Evolutionary conservation across 495 filamentous ascomycete genomes (phyloP).

Genomic region (Jackrogersella multiformis): DNA sequence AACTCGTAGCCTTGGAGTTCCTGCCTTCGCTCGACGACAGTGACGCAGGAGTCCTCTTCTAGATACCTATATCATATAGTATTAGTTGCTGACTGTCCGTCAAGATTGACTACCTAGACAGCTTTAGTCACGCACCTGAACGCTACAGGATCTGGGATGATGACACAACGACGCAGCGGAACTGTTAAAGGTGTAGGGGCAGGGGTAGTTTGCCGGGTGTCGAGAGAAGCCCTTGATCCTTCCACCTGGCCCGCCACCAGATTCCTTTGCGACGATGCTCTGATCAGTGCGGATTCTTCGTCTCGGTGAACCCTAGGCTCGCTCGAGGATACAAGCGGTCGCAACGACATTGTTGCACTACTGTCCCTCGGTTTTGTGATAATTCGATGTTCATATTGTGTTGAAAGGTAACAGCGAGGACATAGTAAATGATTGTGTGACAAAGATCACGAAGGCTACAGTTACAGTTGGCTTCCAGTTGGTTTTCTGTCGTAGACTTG

Average conservation of each 20-base stretch:
- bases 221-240: slow-evolving; percentile 20
- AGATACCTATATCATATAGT: slow-evolving; percentile 68
- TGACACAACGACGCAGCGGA: slow-evolving; percentile 59
- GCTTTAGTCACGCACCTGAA: slow-evolving; percentile 58
- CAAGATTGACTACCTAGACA: not conserved
- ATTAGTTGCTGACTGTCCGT: not conserved
- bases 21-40: slow-evolving; percentile 73
- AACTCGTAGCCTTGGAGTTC: slow-evolving; percentile 86
- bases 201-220: slow-evolving; percentile 24
- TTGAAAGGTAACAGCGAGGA: not conserved
- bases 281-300: slow-evolving; percentile 24
- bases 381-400: slow-evolving; percentile 36
- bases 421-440: slow-evolving; percentile 25
- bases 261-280: slow-evolving; percentile 22
- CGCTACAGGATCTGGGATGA: slow-evolving; percentile 78
- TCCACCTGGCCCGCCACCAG: slow-evolving; percentile 20
- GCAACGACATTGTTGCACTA: slow-evolving; percentile 46
- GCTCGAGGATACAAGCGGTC: slow-evolving; percentile 40
- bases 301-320: slow-evolving; percentile 38
- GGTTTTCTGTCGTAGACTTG: too few species aligned
- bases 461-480: too few species aligned
- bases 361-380: slow-evolving; percentile 20
- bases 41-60: slow-evolving; percentile 83
- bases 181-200: slow-evolving; percentile 23
- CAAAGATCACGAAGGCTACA: slow-evolving; percentile 1